phyloP scores from a whole-genome alignment of 257 asterid species.

The Salvia splendens region DNA sequence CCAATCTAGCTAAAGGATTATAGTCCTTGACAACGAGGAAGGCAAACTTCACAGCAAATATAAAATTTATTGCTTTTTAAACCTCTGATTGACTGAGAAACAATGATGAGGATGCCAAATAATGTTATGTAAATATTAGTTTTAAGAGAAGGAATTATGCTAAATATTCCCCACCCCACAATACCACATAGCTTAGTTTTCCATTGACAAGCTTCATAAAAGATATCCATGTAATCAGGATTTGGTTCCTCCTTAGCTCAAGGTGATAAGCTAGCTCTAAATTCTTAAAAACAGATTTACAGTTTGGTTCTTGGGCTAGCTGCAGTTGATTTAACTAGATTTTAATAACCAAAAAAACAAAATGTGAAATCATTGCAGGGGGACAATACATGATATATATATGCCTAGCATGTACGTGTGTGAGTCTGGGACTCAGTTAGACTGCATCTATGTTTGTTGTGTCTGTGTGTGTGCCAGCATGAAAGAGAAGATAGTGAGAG shows the following conservation, averaged over 20 bases:
- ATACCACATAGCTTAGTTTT: background rate
- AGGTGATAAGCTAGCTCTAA: constrained; percentile 11
- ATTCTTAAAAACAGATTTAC: constrained; percentile 5
- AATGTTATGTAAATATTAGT: constrained; percentile 4
- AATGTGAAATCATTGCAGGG: constrained; percentile 1
- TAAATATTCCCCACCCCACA: constrained; percentile 2
- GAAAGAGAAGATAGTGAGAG: constrained; percentile 23
- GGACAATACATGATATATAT: constrained; percentile 1
- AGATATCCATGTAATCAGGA: constrained; percentile 4
- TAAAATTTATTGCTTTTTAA: constrained; percentile 9
- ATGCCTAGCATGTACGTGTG: background rate
- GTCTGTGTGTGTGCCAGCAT: background rate
- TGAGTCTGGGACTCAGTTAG: constrained; percentile 7
- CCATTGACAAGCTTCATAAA: constrained; percentile 5
- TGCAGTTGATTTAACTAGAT: constrained; percentile 13
- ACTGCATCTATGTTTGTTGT: background rate
- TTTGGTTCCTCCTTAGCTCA: constrained; percentile 13
- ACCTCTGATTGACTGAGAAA: constrained; percentile 2
- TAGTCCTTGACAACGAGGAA: constrained; percentile 7
- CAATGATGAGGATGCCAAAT: constrained; percentile 8
- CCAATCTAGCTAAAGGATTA: constrained; percentile 2
- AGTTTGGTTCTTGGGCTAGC: constrained; percentile 15
- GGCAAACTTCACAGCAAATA: constrained; percentile 16
- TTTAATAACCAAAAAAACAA: constrained; percentile 15
- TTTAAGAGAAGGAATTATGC: constrained; percentile 13